Base-by-base conservation (phyloP, 805 yeast species). In the Teunomyces pallodes region DNA sequence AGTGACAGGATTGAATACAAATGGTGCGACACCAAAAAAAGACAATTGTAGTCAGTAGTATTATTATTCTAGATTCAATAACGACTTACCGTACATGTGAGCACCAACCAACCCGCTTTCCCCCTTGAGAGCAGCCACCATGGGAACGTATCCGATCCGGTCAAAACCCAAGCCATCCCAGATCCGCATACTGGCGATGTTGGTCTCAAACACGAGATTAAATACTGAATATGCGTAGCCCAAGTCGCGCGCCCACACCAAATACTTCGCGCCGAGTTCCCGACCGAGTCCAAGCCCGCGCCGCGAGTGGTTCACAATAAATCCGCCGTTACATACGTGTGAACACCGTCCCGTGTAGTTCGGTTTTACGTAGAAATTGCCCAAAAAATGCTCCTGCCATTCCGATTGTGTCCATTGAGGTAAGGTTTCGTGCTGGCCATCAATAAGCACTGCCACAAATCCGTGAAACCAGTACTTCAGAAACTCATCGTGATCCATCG, bases 111-210 rank as follows among this genome's bases (percentile, higher is more conserved):
- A 77, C 20, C 79, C 75, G 2, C 75, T 74, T 30, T 74, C 62
- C 0, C 91, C 94, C 56, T 84, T 85, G 51, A 90, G 67, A 3
- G 76, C 70, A 0, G 87, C 97, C 0, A 83, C 96, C n/a, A 80
- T 79, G 46, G 84, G 83, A 10, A 91, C 73, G 12, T 73, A 69
- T 0, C 97, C 97, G 33, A 89, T 83, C 44, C 90, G 70, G 10
- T 86, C 86, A 56, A 90, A 91, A 1, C 96, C 95, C 24, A 91
- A 73, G 1, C 72, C 56, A 44, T 90, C 96, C 97, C 98, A 91
- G 46, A 87, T 85, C 57, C 70, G 76, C 57, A 74, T 63, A 57
- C 96, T 87, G 2, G 90, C 96, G 3, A 68, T 70, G 61, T 91
- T 91, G 2, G 90, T 83, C 43, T 76, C 94, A 61, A 85, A 91